phyloP scores from a whole-genome alignment of 306 rosid genomes.

The Dryas octopetala region DNA sequence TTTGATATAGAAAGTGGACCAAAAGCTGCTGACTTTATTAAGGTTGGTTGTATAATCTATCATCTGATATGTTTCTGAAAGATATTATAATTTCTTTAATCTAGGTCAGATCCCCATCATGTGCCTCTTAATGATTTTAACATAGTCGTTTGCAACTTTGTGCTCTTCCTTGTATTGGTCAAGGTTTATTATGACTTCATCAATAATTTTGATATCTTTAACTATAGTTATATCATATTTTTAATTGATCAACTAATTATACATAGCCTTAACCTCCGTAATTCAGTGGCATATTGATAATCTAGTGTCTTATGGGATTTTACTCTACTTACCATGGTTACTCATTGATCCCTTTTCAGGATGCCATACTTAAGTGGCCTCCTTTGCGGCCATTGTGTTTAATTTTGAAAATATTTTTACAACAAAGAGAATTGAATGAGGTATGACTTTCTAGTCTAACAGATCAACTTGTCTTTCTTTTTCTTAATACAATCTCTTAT shows the following conservation, averaged over 20 bases:
- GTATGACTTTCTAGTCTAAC: slow-evolving; percentile 31
- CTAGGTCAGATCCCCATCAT: neutral
- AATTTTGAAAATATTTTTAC: slow-evolving; percentile 89
- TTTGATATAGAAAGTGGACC: slow-evolving; percentile 89
- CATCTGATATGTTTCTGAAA: neutral
- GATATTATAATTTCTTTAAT: neutral
- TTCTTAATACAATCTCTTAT: slow-evolving; percentile 9
- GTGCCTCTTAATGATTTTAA: neutral
- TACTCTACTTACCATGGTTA: slow-evolving; percentile 9
- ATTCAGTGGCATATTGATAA: neutral
- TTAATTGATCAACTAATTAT: too few species aligned
- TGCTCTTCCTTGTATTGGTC: neutral
- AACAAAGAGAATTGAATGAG: slow-evolving; percentile 96
- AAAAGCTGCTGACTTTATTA: slow-evolving; percentile 83
- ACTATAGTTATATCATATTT: neutral
- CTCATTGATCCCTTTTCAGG: slow-evolving; percentile 49
- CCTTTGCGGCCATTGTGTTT: slow-evolving; percentile 79
- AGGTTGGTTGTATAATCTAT: slow-evolving; percentile 51
- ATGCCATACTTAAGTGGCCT: slow-evolving; percentile 71
- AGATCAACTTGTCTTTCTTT: slow-evolving; percentile 7
- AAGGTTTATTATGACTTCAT: neutral
- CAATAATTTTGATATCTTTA: neutral
- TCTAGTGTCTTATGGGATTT: slow-evolving; percentile 8
- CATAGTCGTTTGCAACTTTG: neutral
- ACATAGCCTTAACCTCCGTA: too few species aligned